These are phyloP conservation scores for Aspergillus persii DNA, from an alignment of 2,329 filamentous ascomycete genomes.

Conservation along the genomic window DNA sequence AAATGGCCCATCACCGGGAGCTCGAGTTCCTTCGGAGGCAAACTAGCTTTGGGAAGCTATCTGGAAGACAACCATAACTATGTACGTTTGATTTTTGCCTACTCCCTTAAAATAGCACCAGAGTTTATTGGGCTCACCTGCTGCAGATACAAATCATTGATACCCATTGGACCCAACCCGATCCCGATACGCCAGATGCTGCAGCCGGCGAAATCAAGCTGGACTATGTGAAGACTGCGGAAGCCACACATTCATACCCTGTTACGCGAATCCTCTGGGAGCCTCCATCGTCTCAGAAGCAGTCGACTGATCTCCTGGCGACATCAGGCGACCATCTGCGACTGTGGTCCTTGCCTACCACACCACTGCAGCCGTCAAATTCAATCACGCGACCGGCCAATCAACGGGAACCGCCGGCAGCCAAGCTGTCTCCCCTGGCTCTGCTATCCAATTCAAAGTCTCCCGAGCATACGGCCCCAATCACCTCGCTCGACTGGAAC, in stretches of 20 bases:
- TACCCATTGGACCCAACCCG: slow-evolving; percentile 70
- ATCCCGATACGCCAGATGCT: slow-evolving; percentile 67
- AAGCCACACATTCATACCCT: slow-evolving; percentile 96
- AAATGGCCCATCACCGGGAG: slow-evolving; percentile 81
- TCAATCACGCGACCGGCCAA: slow-evolving; percentile 67
- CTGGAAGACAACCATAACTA: slow-evolving; percentile 98
- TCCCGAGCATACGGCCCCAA: slow-evolving; percentile 92
- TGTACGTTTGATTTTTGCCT: slow-evolving; percentile 52
- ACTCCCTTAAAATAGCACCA: slow-evolving; percentile 6
- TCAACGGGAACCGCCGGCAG: slow-evolving; percentile 60
- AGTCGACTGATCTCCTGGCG: slow-evolving; percentile 89
- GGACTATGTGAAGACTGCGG: slow-evolving; percentile 89
- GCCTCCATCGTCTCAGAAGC: slow-evolving; percentile 89
- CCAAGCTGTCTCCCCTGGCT: slow-evolving; percentile 87
- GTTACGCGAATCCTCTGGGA: slow-evolving; percentile 96
- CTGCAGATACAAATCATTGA: slow-evolving; percentile 92
- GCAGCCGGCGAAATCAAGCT: slow-evolving; percentile 63
- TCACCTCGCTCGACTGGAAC: slow-evolving; percentile 98
- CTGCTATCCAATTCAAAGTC: slow-evolving; percentile 97
- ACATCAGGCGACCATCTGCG: slow-evolving; percentile 93
- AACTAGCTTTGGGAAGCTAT: slow-evolving; percentile 93
- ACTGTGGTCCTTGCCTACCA: slow-evolving; percentile 83
- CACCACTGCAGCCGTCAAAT: slow-evolving; percentile 60
- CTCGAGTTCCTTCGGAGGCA: slow-evolving; percentile 68
- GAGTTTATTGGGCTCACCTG: slow-evolving; percentile 14